Evolutionary conservation across 164 flowering plant genomes (phyloP).

Genomic region (Cinnamomum chago): DNA sequence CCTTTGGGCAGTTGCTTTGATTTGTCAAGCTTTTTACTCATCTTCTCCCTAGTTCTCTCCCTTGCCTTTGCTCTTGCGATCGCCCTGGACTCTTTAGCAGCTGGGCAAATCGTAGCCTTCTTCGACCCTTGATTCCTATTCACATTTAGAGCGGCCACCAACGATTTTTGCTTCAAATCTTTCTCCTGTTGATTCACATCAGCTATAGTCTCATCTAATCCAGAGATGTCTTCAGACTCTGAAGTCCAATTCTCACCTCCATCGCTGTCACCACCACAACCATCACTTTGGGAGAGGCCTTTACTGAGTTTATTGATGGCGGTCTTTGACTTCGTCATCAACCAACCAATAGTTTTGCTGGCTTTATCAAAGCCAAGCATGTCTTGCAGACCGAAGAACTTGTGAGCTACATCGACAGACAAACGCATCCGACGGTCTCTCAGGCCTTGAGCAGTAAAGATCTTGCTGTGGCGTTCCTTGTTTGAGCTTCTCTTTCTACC

Average conservation of each 20-base stretch:
- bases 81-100: conserved; percentile 35
- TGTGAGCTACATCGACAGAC: conserved; percentile 61
- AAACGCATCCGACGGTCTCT: conserved; percentile 78
- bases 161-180: not conserved
- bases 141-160: conserved; percentile 12
- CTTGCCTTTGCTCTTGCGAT: conserved; percentile 62
- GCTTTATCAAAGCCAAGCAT: conserved; percentile 65
- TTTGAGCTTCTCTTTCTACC: conserved; percentile 26
- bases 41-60: conserved; percentile 42
- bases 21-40: conserved; percentile 12
- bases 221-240: conserved; percentile 41
- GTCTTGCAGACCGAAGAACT: conserved; percentile 68
- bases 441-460: conserved; percentile 56
- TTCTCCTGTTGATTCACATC: not conserved
- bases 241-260: conserved; percentile 28
- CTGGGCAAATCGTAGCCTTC: conserved; percentile 15
- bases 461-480: conserved; percentile 78
- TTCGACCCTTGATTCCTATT: conserved; percentile 17
- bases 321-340: conserved; percentile 39
- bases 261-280: not conserved
- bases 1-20: conserved; percentile 4
- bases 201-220: conserved; percentile 14
- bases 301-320: conserved; percentile 46
- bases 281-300: conserved; percentile 7
- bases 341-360: conserved; percentile 73